phyloP scores from a whole-genome alignment of 2,329 filamentous ascomycete genomes.

The Delphinella strobiligena region DNA sequence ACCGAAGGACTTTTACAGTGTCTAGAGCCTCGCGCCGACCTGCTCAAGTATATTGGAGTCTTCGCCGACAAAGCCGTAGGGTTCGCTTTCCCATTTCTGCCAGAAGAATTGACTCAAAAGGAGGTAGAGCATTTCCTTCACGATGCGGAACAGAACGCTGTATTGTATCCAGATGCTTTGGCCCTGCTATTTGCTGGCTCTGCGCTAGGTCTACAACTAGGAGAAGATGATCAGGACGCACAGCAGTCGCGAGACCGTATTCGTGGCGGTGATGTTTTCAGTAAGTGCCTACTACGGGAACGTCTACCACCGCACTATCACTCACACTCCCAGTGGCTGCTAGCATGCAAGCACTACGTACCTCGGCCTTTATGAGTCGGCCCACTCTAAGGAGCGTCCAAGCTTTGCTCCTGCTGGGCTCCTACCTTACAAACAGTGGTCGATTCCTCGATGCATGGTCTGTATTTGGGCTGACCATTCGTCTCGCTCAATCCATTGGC shows the following conservation, averaged over 20 bases:
- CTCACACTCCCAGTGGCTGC: conserved; percentile 28
- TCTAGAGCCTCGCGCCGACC: conserved; percentile 26
- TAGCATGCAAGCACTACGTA: conserved; percentile 37
- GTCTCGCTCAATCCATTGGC: conserved; percentile 37
- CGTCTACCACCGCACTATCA: too few relatives aligned
- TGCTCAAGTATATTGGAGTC: conserved; percentile 27
- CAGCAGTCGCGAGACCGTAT: conserved; percentile 24
- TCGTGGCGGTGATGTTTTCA: conserved; percentile 31
- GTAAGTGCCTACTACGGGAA: background rate
- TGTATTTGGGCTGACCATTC: conserved; percentile 36
- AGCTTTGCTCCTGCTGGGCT: conserved; percentile 35
- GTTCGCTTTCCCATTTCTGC: conserved; percentile 34
- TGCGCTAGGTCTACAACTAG: conserved; percentile 35
- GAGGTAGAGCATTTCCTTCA: conserved; percentile 35
- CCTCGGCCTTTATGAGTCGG: conserved; percentile 36
- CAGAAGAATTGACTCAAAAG: conserved; percentile 28
- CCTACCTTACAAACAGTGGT: conserved; percentile 37
- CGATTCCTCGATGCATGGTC: conserved; percentile 40
- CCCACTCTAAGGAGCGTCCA: conserved; percentile 35
- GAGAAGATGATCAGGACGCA: conserved; percentile 26
- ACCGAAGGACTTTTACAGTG: conserved; percentile 25
- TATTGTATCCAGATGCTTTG: conserved; percentile 34
- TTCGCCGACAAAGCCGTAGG: conserved; percentile 32
- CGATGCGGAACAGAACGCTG: conserved; percentile 29
- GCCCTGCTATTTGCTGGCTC: conserved; percentile 36